Conservation (phyloP, 306 rosid species). For the Cicer judaicum region DNA sequence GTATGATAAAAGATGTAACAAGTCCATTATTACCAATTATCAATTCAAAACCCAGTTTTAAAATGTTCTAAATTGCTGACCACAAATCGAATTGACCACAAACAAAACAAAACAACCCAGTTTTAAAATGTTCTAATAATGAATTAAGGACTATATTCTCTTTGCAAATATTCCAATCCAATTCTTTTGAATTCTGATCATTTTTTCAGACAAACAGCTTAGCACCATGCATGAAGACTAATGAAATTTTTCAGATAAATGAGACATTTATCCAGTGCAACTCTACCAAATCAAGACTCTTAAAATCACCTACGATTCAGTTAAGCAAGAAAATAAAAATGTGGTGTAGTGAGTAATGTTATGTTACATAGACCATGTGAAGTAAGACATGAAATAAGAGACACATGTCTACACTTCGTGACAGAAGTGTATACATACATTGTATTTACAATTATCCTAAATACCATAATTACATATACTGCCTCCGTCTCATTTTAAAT, state of each 20-base stretch:
- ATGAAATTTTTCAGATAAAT: too few relatives aligned
- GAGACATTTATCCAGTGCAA: constrained; percentile 11
- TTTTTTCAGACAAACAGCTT: constrained; percentile 15
- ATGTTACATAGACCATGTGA: neutral
- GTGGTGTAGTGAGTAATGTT: neutral
- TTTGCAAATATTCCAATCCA: constrained; percentile 20
- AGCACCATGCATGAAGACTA: constrained; percentile 1
- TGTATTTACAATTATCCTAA: neutral
- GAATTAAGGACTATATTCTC: constrained; percentile 34
- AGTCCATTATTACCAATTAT: neutral
- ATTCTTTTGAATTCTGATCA: neutral
- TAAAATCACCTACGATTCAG: neutral
- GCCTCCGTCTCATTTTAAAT: too few relatives aligned
- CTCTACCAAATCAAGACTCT: constrained; percentile 11
- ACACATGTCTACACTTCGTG: neutral
- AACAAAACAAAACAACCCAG: neutral
- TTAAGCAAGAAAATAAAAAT: neutral
- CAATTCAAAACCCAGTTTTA: constrained; percentile 21
- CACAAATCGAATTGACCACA: neutral
- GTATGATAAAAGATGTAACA: constrained; percentile 11
- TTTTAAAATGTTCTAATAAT: neutral
- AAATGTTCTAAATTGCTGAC: constrained; percentile 20
- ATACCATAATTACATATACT: neutral
- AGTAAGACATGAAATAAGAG: constrained; percentile 7
- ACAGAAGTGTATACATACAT: neutral